These are phyloP conservation scores for Hypholoma fasciculare DNA, from an alignment of 768 basidiomycete genomes.

Conservation along the genomic window DNA sequence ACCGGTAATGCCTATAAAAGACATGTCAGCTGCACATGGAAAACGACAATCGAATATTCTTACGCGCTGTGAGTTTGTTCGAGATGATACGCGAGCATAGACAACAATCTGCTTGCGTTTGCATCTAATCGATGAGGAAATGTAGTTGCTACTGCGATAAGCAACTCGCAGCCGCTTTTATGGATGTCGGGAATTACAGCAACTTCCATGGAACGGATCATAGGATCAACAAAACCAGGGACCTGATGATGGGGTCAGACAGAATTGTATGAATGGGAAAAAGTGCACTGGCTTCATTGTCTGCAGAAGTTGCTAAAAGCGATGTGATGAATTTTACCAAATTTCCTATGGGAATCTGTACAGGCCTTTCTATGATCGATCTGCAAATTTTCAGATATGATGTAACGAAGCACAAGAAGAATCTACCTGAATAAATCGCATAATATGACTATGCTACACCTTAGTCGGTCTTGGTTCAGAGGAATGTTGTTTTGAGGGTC, in stretches of 20 bases:
- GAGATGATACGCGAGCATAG: conserved; percentile 56
- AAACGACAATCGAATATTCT: conserved; percentile 17
- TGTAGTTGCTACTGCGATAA: conserved; percentile 54
- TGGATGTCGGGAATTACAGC: conserved; percentile 51
- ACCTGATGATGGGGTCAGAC: conserved; percentile 30
- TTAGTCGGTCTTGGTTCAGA: conserved; percentile 61
- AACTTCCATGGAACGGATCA: conserved; percentile 54
- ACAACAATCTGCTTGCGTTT: conserved; percentile 51
- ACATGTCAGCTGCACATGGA: conserved; percentile 1
- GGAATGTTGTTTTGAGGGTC: conserved; percentile 54
- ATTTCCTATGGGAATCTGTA: conserved; percentile 68
- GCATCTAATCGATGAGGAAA: conserved; percentile 54
- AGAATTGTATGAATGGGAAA: neutral
- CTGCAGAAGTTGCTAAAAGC: conserved; percentile 47
- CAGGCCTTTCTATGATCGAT: conserved; percentile 55
- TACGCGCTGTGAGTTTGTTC: conserved; percentile 56
- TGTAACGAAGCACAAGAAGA: neutral
- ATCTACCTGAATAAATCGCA: conserved; percentile 55
- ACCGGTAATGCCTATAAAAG: conserved; percentile 32
- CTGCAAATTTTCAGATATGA: conserved; percentile 32
- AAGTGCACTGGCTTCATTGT: conserved; percentile 40
- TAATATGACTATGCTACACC: conserved; percentile 51
- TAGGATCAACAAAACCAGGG: conserved; percentile 49
- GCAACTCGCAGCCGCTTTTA: conserved; percentile 50
- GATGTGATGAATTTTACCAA: conserved; percentile 53